Conservation (phyloP, 2,329 filamentous ascomycete species). For the Alternaria gaisen region DNA sequence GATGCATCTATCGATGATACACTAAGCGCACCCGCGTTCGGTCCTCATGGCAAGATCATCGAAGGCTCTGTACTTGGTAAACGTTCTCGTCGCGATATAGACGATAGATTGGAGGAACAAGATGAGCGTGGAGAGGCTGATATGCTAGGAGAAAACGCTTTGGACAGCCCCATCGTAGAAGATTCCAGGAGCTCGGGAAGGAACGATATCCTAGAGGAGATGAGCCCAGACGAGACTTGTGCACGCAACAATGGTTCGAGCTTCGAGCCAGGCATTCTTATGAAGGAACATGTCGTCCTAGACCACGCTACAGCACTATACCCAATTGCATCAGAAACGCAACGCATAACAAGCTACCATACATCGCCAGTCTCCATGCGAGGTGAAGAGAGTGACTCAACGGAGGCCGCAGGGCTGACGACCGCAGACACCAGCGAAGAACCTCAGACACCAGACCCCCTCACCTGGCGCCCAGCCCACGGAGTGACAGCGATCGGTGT, state of each 20-base stretch:
- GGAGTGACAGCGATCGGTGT: neutral
- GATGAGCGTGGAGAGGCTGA: neutral
- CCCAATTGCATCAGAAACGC: accelerated
- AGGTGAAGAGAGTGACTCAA: accelerated
- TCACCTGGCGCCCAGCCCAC: neutral
- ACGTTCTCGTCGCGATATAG: neutral
- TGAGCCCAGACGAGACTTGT: neutral
- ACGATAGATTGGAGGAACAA: too few species aligned
- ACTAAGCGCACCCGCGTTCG: too few species aligned
- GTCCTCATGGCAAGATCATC: accelerated
- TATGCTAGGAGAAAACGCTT: accelerated
- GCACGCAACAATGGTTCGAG: accelerated
- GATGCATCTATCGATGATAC: neutral
- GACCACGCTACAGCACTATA: neutral
- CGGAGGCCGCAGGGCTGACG: accelerated
- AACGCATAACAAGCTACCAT: neutral
- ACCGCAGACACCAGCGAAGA: accelerated
- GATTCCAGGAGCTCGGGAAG: neutral
- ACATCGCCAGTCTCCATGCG: too few species aligned
- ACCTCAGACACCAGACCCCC: neutral
- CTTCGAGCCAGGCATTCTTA: neutral
- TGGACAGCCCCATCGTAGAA: neutral
- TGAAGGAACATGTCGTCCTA: neutral
- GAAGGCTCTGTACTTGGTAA: neutral
- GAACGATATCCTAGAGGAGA: accelerated